Base-by-base conservation (phyloP, 2,329 filamentous ascomycete genomes). In the Aspergillus floridensis region DNA sequence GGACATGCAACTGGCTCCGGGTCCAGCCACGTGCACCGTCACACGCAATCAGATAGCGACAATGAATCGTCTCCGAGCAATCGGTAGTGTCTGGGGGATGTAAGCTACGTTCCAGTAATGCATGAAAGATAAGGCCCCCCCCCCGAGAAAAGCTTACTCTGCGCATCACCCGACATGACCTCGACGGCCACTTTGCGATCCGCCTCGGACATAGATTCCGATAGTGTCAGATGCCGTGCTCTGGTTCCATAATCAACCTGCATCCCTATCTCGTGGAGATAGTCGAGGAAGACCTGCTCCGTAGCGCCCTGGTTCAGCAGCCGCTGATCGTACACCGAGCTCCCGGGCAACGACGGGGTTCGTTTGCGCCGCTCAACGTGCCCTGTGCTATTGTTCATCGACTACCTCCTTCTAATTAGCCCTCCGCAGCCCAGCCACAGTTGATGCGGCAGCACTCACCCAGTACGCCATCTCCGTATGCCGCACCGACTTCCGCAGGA, bases 21-120 rank as follows among this genome's bases (percentile, higher is more conserved):
- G 84, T 85, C 85, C 86, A 89, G 58, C 82, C 86, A 66, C 88
- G 86, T 0, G 88, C 88, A 0, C 88, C 88, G 63, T 90, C 88
- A 49, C 84, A 87, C 0, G 88, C 88, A 4, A 91, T 79, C 31
- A 91, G 78, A 62, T 88, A 91, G 68, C 87, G 87, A 5, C 83
- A 80, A 44, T 76, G 80, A 2, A 88, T 74, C 0, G 52, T 72
- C 68, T 66, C 63, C 61, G 66, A 49, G 2, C 56, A n/a, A 19
- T 58, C 21, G 6, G 49, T 16, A 11, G 7, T 16, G 8, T 53
- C 53, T 7, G 29, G 16, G 2, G 11, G 12, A 11, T 22, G 46
- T 16, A 53, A 5, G 16, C 10, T 14, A 44, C n/a, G 16, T 44
- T 44, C 16, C 38, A 44, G 5, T 24, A 44, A 12, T 24, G 32